A percentile compares a stretch with the other conserved stretches of the same genome.
Conservation (phyloP, 1,139 yeast species). For the Candida sanyaensis region DNA sequence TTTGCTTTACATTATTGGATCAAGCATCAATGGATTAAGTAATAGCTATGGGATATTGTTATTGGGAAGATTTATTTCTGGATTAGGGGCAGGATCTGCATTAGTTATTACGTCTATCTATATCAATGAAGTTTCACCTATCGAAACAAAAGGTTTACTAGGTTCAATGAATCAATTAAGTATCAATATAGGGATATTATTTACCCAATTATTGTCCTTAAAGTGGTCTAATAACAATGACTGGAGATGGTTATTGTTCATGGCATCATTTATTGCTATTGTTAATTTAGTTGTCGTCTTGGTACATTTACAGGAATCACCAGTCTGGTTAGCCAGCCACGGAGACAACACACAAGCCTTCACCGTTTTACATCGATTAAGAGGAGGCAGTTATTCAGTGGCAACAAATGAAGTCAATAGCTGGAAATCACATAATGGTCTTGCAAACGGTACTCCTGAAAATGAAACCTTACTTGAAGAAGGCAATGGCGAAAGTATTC, state of each 20-base stretch:
- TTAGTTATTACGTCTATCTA: constrained; percentile 83
- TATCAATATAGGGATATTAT: constrained; percentile 78
- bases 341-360: constrained; percentile 36
- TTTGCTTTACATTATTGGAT: constrained; percentile 63
- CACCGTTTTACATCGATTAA: constrained; percentile 34
- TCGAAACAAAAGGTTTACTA: constrained; percentile 64
- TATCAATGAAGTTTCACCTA: constrained; percentile 79
- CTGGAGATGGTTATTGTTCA: constrained; percentile 72
- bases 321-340: constrained; percentile 68
- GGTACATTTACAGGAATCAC: constrained; percentile 68
- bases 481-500: constrained; percentile 16
- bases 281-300: constrained; percentile 45
- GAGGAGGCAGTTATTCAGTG: constrained; percentile 43
- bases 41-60: constrained; percentile 45
- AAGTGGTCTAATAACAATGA: constrained; percentile 60
- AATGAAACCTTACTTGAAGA: constrained; percentile 17
- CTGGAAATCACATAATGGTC: constrained; percentile 26
- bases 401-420: constrained; percentile 40
- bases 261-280: constrained; percentile 58
- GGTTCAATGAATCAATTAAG: constrained; percentile 90
- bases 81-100: constrained; percentile 85
- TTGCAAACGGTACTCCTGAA: constrained; percentile 6
- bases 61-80: constrained; percentile 76
- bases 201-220: constrained; percentile 76
- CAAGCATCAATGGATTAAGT: constrained; percentile 59